Evolutionary conservation across 306 rosid species (phyloP).

Genomic region (Urtica urens): DNA sequence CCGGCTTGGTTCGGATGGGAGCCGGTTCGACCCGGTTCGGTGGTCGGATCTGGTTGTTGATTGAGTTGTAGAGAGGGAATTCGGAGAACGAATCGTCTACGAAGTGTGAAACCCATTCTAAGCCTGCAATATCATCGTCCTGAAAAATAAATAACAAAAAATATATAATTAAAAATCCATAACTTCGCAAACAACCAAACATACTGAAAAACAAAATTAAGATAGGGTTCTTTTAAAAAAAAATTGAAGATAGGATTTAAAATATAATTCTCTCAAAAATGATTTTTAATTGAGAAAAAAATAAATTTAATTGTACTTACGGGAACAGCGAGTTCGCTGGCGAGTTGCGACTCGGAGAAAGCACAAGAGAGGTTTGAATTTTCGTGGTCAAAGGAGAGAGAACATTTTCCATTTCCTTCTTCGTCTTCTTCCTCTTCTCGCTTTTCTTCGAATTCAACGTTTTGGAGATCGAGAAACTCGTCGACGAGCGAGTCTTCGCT

Average conservation of each 20-base stretch:
- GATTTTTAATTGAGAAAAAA: too few relatives aligned
- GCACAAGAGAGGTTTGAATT: slow-evolving; percentile 28
- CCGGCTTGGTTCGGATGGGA: too few relatives aligned
- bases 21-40: slow-evolving; percentile 6
- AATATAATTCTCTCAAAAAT: neutral
- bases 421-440: slow-evolving; percentile 26
- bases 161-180: neutral
- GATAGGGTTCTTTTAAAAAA: neutral
- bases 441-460: slow-evolving; percentile 42
- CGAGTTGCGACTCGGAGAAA: slow-evolving; percentile 31
- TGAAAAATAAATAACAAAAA: slow-evolving; percentile 15
- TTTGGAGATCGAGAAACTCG: slow-evolving; percentile 63
- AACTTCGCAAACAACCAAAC: neutral
- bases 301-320: slow-evolving; percentile 22
- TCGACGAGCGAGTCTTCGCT: slow-evolving; percentile 67
- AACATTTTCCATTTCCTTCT: slow-evolving; percentile 28
- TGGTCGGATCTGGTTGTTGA: slow-evolving; percentile 19
- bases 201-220: neutral
- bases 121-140: slow-evolving; percentile 66
- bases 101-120: slow-evolving; percentile 89
- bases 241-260: neutral
- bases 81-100: slow-evolving; percentile 74
- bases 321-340: slow-evolving; percentile 60
- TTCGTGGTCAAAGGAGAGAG: slow-evolving; percentile 33
- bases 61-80: slow-evolving; percentile 33